Evolutionary conservation across 1,284 basidiomycete genomes (phyloP).

Genomic region (Papiliotrema laurentii): DNA sequence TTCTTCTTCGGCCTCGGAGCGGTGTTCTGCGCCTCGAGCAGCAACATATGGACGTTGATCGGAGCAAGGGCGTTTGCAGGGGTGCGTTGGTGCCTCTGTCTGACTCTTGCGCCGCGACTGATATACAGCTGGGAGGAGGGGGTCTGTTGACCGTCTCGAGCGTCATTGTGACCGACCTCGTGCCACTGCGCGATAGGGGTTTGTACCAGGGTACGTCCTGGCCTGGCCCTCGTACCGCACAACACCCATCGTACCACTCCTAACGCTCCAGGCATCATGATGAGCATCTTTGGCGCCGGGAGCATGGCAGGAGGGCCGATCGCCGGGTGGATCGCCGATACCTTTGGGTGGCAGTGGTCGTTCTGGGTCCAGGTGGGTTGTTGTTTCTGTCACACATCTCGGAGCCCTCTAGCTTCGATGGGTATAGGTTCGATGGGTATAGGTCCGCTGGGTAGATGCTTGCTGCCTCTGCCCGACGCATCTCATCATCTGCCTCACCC

Average conservation of each 20-base stretch:
- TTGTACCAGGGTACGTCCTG: conserved; percentile 49
- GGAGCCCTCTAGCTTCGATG: too few relatives aligned
- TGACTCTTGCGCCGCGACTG: not conserved
- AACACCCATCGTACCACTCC: too few relatives aligned
- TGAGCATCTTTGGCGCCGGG: conserved; percentile 46
- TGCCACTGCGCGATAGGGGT: conserved; percentile 44
- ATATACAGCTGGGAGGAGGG: conserved; percentile 39
- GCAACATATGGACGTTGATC: conserved; percentile 40
- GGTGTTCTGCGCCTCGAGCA: conserved; percentile 34
- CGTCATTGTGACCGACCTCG: conserved; percentile 47
- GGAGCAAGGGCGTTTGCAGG: conserved; percentile 40
- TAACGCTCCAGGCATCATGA: conserved; percentile 44
- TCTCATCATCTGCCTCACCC: too few relatives aligned
- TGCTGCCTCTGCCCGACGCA: too few relatives aligned
- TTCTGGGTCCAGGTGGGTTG: conserved; percentile 42
- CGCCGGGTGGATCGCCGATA: conserved; percentile 41
- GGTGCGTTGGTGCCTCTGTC: conserved; percentile 22
- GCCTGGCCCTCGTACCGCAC: too few relatives aligned
- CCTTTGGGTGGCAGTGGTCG: conserved; percentile 37
- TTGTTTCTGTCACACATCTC: too few relatives aligned
- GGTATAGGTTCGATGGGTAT: too few relatives aligned
- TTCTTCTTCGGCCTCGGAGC: conserved; percentile 40
- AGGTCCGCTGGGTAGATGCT: too few relatives aligned
- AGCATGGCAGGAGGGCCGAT: conserved; percentile 44
- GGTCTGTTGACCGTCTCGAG: conserved; percentile 45